Evolutionary conservation across 305 asterid species (phyloP).

Genomic region (Lippia alba): DNA sequence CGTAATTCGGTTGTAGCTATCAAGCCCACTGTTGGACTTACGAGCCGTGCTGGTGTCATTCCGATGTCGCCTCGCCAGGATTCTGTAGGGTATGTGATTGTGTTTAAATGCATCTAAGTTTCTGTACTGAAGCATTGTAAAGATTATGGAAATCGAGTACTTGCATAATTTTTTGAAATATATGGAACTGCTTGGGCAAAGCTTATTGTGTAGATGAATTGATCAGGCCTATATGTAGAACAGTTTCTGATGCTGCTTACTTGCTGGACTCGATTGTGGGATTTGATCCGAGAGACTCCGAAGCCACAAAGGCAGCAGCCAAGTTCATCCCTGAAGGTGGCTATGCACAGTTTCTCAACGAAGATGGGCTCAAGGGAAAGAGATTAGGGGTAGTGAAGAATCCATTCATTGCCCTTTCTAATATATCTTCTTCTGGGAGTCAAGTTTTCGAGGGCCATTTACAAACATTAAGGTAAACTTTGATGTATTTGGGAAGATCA

Average conservation of each 20-base stretch:
- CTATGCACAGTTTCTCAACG: slow-evolving; percentile 46
- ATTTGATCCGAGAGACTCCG: slow-evolving; percentile 44
- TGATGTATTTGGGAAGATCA: not conserved
- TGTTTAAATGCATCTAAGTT: slow-evolving; percentile 5
- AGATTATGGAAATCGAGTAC: not conserved
- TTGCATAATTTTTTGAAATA: not conserved
- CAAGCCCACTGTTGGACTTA: slow-evolving; percentile 62
- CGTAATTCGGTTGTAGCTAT: slow-evolving; percentile 49
- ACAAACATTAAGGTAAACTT: slow-evolving; percentile 52
- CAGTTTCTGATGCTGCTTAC: slow-evolving; percentile 54
- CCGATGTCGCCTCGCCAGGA: slow-evolving; percentile 59
- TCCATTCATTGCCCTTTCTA: slow-evolving; percentile 45
- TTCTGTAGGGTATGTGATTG: slow-evolving; percentile 46
- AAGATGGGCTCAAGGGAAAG: slow-evolving; percentile 52
- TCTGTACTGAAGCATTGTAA: not conserved
- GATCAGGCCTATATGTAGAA: slow-evolving; percentile 49
- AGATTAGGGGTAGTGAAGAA: slow-evolving; percentile 59
- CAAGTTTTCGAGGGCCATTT: slow-evolving; percentile 52
- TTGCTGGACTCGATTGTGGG: slow-evolving; percentile 50
- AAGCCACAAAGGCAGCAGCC: slow-evolving; percentile 47
- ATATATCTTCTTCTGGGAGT: slow-evolving; percentile 40
- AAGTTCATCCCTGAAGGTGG: slow-evolving; percentile 50
- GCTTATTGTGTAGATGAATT: slow-evolving; percentile 9
- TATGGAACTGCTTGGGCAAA: not conserved
- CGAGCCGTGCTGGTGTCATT: slow-evolving; percentile 61